Evolutionary conservation across 129 eudicot genomes (phyloP), one percentile per base, ranked within the genome.

Genomic region (Flaveria sonorensis): DNA sequence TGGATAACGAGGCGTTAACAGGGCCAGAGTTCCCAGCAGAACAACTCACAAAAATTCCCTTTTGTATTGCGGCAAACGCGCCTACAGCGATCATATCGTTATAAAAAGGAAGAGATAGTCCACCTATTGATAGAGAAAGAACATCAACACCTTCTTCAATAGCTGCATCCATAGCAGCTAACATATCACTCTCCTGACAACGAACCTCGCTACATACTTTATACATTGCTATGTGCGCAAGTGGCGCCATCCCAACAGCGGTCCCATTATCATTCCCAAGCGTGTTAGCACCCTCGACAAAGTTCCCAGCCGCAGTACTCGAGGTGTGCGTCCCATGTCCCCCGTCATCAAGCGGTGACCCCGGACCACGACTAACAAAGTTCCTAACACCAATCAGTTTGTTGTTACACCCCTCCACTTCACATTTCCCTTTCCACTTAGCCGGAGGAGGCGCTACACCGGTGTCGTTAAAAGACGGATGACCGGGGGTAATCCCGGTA

Each of bases 1-100:
- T 91, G 0, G 81, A 60, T n/a, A 86, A 18, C 0, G 91, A 57
- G 10, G 76, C 68, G 48, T 76, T 78, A 3, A 16, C 13, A 0
- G 97, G 93, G 11, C 93, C 93, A 0, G 52, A 32, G 60, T 91
- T 91, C 4, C 97, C 93, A 0, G 89, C 92, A 0, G 97, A 73
- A 76, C 88, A 86, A 61, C 93, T 91, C 18, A 91, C 89, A 24
- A 88, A 85, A 4, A 91, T 85, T 6, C 97, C 97, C 68, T 86
- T 85, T 18, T 82, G 85, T 43, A 76, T 82, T 2, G 96, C 96
- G 47, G 76, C 81, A 71, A 86, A 90, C 0, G 88, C 88, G 0
- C 91, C 92, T 2, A 84, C 7, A 10, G 89, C 87, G 1, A 86
- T 56, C 4, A 8, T 23, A 30, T 88, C 90, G 0, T 45, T 51